A percentile compares a stretch with the other conserved stretches of the same genome.
phyloP scores from a whole-genome alignment of 2,329 filamentous ascomycete genomes.

The Colletotrichum higginsianum region DNA sequence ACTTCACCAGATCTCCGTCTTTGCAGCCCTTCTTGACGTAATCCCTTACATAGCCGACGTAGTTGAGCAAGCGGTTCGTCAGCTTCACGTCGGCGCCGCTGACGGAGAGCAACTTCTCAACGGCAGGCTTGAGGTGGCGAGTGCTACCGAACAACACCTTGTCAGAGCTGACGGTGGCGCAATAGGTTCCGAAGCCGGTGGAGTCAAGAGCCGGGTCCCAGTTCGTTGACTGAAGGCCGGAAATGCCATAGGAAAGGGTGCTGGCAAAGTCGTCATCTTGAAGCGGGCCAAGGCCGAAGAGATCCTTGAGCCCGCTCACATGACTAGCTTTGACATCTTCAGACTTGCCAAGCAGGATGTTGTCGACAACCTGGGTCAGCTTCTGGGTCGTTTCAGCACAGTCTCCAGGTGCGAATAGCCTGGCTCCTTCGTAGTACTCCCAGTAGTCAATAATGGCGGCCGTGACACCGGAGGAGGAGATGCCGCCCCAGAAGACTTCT shows the following conservation, averaged over 20 bases:
- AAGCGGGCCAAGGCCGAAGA: constrained; percentile 64
- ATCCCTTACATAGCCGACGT: constrained; percentile 61
- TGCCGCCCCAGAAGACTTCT: constrained; percentile 82
- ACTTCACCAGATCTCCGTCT: constrained; percentile 47
- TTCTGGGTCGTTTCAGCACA: constrained; percentile 77
- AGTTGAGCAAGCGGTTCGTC: constrained; percentile 65
- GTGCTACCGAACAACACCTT: constrained; percentile 59
- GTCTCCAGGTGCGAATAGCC: constrained; percentile 65
- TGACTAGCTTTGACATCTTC: constrained; percentile 46
- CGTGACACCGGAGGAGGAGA: constrained; percentile 85
- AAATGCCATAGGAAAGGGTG: constrained; percentile 58
- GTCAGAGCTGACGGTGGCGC: constrained; percentile 60
- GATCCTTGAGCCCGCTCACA: constrained; percentile 52
- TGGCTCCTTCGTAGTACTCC: constrained; percentile 69
- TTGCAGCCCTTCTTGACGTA: constrained; percentile 46
- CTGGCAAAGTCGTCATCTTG: constrained; percentile 65
- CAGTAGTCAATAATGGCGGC: constrained; percentile 85
- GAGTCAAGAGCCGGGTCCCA: constrained; percentile 66
- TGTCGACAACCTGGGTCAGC: constrained; percentile 66
- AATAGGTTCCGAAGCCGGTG: constrained; percentile 62
- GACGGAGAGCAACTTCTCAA: constrained; percentile 56
- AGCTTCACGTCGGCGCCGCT: constrained; percentile 56
- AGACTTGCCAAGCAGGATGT: constrained; percentile 61
- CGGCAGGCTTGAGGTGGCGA: constrained; percentile 51
- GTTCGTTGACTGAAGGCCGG: constrained; percentile 63